Evolutionary conservation across 2,329 filamentous ascomycete genomes (phyloP).

Genomic region (Colletotrichum plurivorum): DNA sequence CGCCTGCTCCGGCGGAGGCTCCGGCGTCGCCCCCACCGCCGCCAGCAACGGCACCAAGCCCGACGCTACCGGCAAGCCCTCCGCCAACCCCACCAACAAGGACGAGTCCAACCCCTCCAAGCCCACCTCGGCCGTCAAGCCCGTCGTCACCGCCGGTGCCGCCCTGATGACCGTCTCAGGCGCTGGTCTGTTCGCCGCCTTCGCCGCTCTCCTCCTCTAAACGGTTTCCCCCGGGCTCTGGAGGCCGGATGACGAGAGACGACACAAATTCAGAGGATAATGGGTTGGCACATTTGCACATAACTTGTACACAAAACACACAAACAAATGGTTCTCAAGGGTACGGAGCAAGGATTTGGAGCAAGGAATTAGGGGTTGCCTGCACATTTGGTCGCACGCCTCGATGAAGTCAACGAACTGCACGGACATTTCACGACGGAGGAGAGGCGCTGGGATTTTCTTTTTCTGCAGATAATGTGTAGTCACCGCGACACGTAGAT

Average conservation of each 20-base stretch:
- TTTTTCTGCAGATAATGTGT: conserved; percentile 25
- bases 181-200: conserved; percentile 20
- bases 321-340: background rate
- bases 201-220: conserved; percentile 34
- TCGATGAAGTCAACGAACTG: conserved; percentile 14
- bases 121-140: conserved; percentile 14
- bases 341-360: too few species aligned
- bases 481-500: conserved; percentile 16
- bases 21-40: background rate
- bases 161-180: conserved; percentile 32
- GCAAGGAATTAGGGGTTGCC: background rate
- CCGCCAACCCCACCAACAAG: conserved; percentile 6
- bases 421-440: background rate
- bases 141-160: conserved; percentile 33
- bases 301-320: background rate
- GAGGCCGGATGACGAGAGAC: background rate
- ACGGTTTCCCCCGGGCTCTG: background rate
- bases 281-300: background rate
- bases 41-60: conserved; percentile 13
- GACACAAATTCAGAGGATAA: background rate
- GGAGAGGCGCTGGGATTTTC: too few species aligned
- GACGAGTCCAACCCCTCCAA: conserved; percentile 13
- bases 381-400: background rate
- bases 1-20: conserved; percentile 18
- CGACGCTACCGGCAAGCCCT: background rate